phyloP scores from a whole-genome alignment of 805 yeast species.

The Spathaspora hagerdaliae region DNA sequence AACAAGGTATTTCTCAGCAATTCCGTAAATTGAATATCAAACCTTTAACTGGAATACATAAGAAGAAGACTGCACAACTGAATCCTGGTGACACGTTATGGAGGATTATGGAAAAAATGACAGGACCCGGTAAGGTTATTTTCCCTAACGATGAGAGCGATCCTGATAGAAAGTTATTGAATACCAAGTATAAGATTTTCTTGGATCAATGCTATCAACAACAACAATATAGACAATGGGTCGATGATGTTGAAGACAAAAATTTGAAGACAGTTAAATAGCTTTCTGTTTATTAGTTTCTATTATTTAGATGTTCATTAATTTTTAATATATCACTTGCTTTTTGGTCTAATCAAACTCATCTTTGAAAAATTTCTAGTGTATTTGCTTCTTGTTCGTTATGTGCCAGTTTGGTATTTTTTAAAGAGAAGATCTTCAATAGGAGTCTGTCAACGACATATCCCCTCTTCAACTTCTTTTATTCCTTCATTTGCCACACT shows the following conservation, averaged over 20 bases:
- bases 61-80: slow-evolving; percentile 12
- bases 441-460: too few relatives aligned
- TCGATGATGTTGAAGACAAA: slow-evolving; percentile 45
- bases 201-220: slow-evolving; percentile 84
- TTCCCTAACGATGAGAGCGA: slow-evolving; percentile 55
- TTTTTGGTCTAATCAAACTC: too few relatives aligned
- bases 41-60: slow-evolving; percentile 33
- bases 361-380: too few relatives aligned
- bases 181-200: slow-evolving; percentile 80
- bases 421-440: too few relatives aligned
- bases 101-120: slow-evolving; percentile 80
- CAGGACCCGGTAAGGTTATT: slow-evolving; percentile 80
- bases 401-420: too few relatives aligned
- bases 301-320: too few relatives aligned
- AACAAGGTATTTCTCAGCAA: slow-evolving; percentile 48
- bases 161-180: slow-evolving; percentile 67
- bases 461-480: too few relatives aligned
- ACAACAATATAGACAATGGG: slow-evolving; percentile 66
- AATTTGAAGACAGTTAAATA: slow-evolving; percentile 1
- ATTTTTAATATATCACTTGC: too few relatives aligned
- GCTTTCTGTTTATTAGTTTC: too few relatives aligned
- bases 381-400: too few relatives aligned
- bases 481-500: too few relatives aligned
- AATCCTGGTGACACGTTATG: slow-evolving; percentile 55
- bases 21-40: slow-evolving; percentile 32